Evolutionary conservation across 129 eudicot genomes (phyloP), one percentile per base, ranked within the genome.

Genomic region (Chrysanthemum makinoi): DNA sequence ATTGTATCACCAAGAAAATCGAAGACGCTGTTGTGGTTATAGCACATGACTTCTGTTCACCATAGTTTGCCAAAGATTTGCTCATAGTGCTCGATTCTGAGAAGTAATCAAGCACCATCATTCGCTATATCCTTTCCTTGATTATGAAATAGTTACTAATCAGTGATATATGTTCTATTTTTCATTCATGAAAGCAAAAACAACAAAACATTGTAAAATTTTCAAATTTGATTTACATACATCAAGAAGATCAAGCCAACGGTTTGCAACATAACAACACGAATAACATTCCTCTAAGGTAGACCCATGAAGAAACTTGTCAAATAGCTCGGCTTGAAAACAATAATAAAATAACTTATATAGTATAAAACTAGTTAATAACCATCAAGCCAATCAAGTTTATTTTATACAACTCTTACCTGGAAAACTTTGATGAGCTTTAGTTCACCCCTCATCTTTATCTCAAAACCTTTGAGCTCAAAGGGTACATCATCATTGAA

Each of bases 21-120:
- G n/a, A n/a, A n/a, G n/a, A n/a, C n/a, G n/a, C n/a, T 69, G 97
- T 97, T 20, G 99, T 95, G 62, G 99, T 95, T 54, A 95, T 96
- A 30, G 99, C 96, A 86, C 99, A 95, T 47, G 99, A 95, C 76
- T 95, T 95, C 68, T 95, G 99, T 58, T 80, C 83, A 63, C 99
- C 99, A 76, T 95, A 95, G 11, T 95, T 97, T 53, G 84, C 97
- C 68, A 95, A 83, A 52, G 99, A 95, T 82, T 95, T 95, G 94
- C 99, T 95, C 99, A 95, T 95, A 53, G 99, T 95, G 89, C 97
- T 95, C 17, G 99, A 90, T 79, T 95, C 99, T 12, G 99, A 95
- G 19, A 95, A 90, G 79, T 87, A 88, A 81, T 88, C 94, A 33
- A 95, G 96, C 81, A 95, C n/a, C n/a, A n/a, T n/a, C n/a, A 80